Conservation (phyloP, 2,329 filamentous ascomycete species). For the Tolypocladium tropicale region DNA sequence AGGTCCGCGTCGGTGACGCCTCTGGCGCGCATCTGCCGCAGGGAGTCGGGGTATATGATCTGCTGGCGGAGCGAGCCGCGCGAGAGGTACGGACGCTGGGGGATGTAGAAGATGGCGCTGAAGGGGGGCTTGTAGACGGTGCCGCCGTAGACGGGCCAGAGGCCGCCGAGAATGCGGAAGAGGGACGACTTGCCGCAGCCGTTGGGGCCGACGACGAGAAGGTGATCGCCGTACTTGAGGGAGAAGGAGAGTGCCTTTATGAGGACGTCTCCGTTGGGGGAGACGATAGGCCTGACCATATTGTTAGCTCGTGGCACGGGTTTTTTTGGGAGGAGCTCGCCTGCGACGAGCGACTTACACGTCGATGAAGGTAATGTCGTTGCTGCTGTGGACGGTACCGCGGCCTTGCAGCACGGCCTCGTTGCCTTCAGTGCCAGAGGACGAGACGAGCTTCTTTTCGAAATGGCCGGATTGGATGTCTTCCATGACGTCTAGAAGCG, state of each 20-base stretch:
- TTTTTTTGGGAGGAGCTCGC: background rate
- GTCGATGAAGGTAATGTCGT: constrained; percentile 73
- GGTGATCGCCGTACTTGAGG: constrained; percentile 76
- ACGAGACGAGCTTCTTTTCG: constrained; percentile 92
- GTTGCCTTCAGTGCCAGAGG: constrained; percentile 71
- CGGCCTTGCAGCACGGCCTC: constrained; percentile 73
- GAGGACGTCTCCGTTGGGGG: constrained; percentile 89
- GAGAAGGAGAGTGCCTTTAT: constrained; percentile 79
- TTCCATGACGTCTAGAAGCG: constrained; percentile 85
- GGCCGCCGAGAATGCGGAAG: constrained; percentile 88
- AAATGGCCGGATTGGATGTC: constrained; percentile 86
- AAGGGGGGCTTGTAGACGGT: constrained; percentile 86
- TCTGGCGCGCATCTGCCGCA: constrained; percentile 79
- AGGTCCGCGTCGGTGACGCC: constrained; percentile 76
- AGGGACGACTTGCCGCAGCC: constrained; percentile 94
- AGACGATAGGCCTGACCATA: constrained; percentile 65
- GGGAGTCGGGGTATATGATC: constrained; percentile 87
- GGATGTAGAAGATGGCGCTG: constrained; percentile 95
- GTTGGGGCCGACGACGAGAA: constrained; percentile 92
- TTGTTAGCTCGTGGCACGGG: constrained; percentile 7
- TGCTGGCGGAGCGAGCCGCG: constrained; percentile 90
- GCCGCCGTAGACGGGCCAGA: constrained; percentile 97
- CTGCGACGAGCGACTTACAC: constrained; percentile 42
- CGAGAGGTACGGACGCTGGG: constrained; percentile 87
- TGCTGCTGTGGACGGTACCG: constrained; percentile 71